Conservation (phyloP, 1,284 basidiomycete genomes). For the Quambalaria eucalypti region DNA sequence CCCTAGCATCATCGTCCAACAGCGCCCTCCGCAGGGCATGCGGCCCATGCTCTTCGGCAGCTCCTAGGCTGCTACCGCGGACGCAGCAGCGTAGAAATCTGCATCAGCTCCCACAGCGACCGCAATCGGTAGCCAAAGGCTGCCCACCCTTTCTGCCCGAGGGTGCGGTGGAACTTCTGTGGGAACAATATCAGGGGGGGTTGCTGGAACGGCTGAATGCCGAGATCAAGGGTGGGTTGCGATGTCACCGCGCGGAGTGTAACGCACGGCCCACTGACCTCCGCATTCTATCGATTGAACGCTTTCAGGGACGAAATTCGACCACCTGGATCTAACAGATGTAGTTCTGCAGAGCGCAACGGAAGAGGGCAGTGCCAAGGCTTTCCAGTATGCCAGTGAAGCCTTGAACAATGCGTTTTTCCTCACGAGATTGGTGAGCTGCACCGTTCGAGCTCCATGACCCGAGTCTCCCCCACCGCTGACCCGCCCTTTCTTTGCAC, state of each 20-base stretch:
- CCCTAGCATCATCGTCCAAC: too few relatives aligned
- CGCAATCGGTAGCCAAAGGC: constrained; percentile 12
- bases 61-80: too few relatives aligned
- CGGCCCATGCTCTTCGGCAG: too few relatives aligned
- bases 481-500: too few relatives aligned
- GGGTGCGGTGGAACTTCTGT: constrained; percentile 31
- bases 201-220: constrained; percentile 42
- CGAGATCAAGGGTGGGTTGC: too few relatives aligned
- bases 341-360: constrained; percentile 65
- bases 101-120: not conserved
- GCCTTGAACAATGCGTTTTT: constrained; percentile 95
- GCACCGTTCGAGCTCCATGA: too few relatives aligned
- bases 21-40: too few relatives aligned
- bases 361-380: constrained; percentile 59
- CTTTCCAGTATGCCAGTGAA: constrained; percentile 83
- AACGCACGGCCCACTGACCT: too few relatives aligned
- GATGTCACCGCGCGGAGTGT: too few relatives aligned
- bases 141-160: constrained; percentile 36
- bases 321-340: constrained; percentile 60
- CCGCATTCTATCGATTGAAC: not conserved
- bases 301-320: constrained; percentile 55
- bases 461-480: too few relatives aligned
- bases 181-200: constrained; percentile 37
- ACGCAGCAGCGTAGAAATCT: not conserved
- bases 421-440: constrained; percentile 68